Evolutionary conservation across 2,329 filamentous ascomycete genomes (phyloP).

Genomic region (Cordyceps javanica): DNA sequence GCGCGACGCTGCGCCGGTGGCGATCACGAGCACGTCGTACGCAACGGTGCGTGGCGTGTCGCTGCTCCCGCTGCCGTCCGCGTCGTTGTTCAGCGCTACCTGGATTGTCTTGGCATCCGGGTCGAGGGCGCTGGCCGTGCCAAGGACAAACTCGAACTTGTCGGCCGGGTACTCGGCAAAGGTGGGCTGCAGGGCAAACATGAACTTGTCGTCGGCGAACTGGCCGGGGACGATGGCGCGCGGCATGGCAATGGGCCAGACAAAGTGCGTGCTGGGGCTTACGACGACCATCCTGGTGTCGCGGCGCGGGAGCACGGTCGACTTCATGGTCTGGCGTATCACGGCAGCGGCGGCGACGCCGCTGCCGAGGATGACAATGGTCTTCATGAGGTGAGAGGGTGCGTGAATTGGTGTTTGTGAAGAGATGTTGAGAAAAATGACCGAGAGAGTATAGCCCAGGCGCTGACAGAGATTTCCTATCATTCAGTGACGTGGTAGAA

Average conservation of each 20-base stretch:
- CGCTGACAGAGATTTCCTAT: no score
- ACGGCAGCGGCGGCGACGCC: constrained; percentile 40
- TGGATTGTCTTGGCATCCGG: constrained; percentile 35
- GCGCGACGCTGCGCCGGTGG: constrained; percentile 43
- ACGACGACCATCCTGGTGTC: constrained; percentile 41
- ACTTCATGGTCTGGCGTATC: constrained; percentile 45
- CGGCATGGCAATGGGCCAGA: constrained; percentile 43
- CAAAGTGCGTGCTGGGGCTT: constrained; percentile 41
- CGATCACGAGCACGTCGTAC: constrained; percentile 50
- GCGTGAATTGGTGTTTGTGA: background rate
- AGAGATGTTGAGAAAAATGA: no score
- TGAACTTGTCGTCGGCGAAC: constrained; percentile 34
- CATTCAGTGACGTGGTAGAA: no score
- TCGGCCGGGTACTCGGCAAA: constrained; percentile 42
- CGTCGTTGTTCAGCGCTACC: constrained; percentile 29
- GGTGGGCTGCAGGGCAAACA: constrained; percentile 30
- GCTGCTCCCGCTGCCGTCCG: no score
- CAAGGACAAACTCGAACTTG: constrained; percentile 47
- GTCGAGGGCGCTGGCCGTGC: constrained; percentile 40
- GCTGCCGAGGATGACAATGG: constrained; percentile 45
- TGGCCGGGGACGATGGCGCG: constrained; percentile 42
- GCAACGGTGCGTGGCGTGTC: no score
- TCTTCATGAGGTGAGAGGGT: constrained; percentile 21
- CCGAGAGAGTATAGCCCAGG: no score
- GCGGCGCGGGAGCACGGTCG: constrained; percentile 31